Conservation (phyloP, 2,329 filamentous ascomycete genomes). For the Fusarium tjaetaba region DNA sequence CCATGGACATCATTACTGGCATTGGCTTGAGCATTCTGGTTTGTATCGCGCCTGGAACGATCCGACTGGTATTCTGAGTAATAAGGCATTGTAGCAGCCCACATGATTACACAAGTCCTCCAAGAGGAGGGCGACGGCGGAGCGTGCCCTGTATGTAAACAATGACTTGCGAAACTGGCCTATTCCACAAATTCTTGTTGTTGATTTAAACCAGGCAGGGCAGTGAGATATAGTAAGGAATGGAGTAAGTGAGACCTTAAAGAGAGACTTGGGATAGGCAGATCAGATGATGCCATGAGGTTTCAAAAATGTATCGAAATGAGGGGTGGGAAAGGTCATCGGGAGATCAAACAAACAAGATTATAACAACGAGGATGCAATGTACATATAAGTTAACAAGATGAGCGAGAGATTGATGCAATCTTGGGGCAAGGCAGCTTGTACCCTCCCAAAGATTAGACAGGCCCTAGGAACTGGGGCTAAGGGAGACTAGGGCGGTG, state of each 20-base stretch:
- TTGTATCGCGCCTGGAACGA: conserved; percentile 32
- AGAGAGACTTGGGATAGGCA: conserved; percentile 14
- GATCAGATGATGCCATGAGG: conserved; percentile 8
- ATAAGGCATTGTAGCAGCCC: conserved; percentile 41
- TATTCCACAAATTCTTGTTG: conserved; percentile 36
- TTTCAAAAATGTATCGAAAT: conserved; percentile 30
- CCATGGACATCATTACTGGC: conserved; percentile 16
- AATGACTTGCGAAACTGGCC: conserved; percentile 17
- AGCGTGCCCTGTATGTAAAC: conserved; percentile 45
- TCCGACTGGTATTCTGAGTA: conserved; percentile 42
- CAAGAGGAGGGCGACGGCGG: conserved; percentile 43
- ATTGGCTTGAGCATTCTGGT: conserved; percentile 21
- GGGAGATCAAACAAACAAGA: conserved; percentile 13
- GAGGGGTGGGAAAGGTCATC: conserved; percentile 30
- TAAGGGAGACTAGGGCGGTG: conserved; percentile 41
- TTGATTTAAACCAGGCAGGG: conserved; percentile 1
- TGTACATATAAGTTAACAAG: conserved; percentile 39
- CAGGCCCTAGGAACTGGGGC: conserved; percentile 41
- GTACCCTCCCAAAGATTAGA: conserved; percentile 43
- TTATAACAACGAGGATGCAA: conserved; percentile 35
- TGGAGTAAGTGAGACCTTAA: conserved; percentile 6
- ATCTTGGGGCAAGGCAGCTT: conserved; percentile 44
- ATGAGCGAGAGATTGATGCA: conserved; percentile 46
- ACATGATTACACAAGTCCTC: conserved; percentile 40
- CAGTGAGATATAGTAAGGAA: conserved; percentile 11